Evolutionary conservation across 2,329 filamentous ascomycete species (phyloP).

Genomic region (Fusarium sp.): DNA sequence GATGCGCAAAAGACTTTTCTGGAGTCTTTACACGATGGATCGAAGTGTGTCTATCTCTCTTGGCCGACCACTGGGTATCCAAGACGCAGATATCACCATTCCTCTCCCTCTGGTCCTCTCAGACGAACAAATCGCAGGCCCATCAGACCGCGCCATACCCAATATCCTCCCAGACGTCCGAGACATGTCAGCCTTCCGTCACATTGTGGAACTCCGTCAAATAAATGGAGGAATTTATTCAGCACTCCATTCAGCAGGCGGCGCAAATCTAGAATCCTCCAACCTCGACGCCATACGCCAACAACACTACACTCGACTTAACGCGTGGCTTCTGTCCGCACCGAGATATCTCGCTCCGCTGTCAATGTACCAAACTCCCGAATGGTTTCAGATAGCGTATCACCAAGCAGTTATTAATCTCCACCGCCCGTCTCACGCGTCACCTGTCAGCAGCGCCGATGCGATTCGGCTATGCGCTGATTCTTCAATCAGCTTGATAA

Average conservation of each 20-base stretch:
- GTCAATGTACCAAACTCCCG: constrained; percentile 42
- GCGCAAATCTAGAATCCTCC: constrained; percentile 25
- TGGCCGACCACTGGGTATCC: constrained; percentile 33
- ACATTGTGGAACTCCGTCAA: constrained; percentile 35
- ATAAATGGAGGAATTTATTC: constrained; percentile 40
- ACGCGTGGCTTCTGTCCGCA: constrained; percentile 37
- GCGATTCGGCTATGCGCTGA: constrained; percentile 40
- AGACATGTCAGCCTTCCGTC: constrained; percentile 41
- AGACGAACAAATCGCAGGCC: constrained; percentile 30
- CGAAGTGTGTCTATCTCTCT: constrained; percentile 40
- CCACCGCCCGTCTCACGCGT: constrained; percentile 40
- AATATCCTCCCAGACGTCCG: constrained; percentile 33
- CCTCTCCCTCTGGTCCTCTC: constrained; percentile 31
- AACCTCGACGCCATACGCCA: constrained; percentile 36
- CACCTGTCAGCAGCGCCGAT: constrained; percentile 39
- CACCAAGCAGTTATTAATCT: constrained; percentile 42
- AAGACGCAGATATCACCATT: constrained; percentile 40
- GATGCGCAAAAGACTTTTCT: constrained; percentile 40
- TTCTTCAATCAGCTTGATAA: constrained; percentile 42
- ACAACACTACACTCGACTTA: constrained; percentile 38
- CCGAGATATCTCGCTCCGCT: constrained; percentile 39
- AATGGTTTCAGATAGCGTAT: constrained; percentile 44
- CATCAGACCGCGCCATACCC: constrained; percentile 25
- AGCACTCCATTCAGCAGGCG: constrained; percentile 37
- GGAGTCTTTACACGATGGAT: constrained; percentile 43